Conservation (phyloP, 345 rosid genomes). For the Ceriops zippeliana region DNA sequence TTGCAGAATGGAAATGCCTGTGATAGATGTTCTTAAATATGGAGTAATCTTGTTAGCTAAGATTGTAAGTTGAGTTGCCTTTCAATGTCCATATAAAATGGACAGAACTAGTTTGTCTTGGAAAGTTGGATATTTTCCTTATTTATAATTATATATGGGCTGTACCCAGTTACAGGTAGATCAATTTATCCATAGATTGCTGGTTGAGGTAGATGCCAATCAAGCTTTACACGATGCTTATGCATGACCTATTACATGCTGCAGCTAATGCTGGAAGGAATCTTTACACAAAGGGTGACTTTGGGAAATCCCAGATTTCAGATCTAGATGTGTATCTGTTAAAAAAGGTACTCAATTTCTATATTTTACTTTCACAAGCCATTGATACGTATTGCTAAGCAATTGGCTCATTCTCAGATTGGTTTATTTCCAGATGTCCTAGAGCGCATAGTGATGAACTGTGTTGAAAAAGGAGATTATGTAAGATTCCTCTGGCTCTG, state of each 20-base stretch:
- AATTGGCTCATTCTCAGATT: slow-evolving; percentile 15
- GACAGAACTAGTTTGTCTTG: neutral
- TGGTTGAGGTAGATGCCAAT: slow-evolving; percentile 27
- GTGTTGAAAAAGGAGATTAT: slow-evolving; percentile 25
- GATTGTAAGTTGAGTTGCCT: slow-evolving; percentile 18
- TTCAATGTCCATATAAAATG: neutral
- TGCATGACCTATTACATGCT: slow-evolving; percentile 12
- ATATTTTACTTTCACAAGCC: slow-evolving; percentile 1
- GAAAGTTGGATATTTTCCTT: neutral
- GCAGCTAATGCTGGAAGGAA: slow-evolving; percentile 15
- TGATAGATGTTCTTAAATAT: slow-evolving; percentile 28
- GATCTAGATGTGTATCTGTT: slow-evolving; percentile 24
- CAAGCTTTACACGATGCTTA: slow-evolving; percentile 4
- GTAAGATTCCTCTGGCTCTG: slow-evolving; percentile 14
- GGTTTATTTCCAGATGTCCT: slow-evolving; percentile 29
- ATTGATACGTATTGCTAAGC: slow-evolving; percentile 5
- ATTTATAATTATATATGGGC: neutral
- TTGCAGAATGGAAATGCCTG: slow-evolving; percentile 27
- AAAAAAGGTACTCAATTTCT: slow-evolving; percentile 15
- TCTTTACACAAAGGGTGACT: slow-evolving; percentile 22
- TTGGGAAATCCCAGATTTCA: slow-evolving; percentile 19
- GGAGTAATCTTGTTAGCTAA: slow-evolving; percentile 29
- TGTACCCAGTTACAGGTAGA: slow-evolving; percentile 17
- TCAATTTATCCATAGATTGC: slow-evolving; percentile 25
- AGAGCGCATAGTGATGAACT: slow-evolving; percentile 20